Conservation (phyloP, 805 yeast genomes). For the Kodamaea kaohsiungensis region DNA sequence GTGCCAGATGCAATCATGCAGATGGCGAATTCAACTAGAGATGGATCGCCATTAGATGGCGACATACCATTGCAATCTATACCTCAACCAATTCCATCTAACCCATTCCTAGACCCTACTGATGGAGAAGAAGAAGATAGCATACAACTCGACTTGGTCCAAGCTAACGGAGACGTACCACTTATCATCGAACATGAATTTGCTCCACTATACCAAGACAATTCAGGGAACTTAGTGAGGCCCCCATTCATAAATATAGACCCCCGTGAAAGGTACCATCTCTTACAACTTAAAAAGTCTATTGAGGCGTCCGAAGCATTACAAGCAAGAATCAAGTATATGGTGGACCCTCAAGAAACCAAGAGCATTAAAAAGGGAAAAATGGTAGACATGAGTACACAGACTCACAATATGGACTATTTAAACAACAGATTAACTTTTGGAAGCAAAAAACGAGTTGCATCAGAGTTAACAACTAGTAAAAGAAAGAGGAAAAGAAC, state of each 20-base stretch:
- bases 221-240: conserved; percentile 38
- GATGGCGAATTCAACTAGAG: conserved; percentile 1
- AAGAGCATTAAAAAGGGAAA: conserved; percentile 15
- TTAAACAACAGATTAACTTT: conserved; percentile 31
- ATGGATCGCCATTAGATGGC: conserved; percentile 3
- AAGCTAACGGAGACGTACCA: conserved; percentile 10
- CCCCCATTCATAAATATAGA: conserved; percentile 47
- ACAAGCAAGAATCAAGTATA: conserved; percentile 36
- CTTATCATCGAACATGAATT: conserved; percentile 31
- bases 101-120: conserved; percentile 2
- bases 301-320: conserved; percentile 37
- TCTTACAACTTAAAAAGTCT: conserved; percentile 40
- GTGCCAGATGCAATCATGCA: not conserved
- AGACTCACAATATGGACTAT: conserved; percentile 36
- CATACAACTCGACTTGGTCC: not conserved
- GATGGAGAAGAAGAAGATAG: conserved; percentile 2
- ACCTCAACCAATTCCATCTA: not conserved
- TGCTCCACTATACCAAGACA: conserved; percentile 37
- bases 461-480: conserved; percentile 11
- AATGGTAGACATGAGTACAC: conserved; percentile 43
- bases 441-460: conserved; percentile 16
- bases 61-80: not conserved
- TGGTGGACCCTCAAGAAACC: conserved; percentile 44
- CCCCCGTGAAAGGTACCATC: conserved; percentile 43
- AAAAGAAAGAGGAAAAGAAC: conserved; percentile 23